phyloP scores from a whole-genome alignment of 805 yeast species.

The Candida corydali region DNA sequence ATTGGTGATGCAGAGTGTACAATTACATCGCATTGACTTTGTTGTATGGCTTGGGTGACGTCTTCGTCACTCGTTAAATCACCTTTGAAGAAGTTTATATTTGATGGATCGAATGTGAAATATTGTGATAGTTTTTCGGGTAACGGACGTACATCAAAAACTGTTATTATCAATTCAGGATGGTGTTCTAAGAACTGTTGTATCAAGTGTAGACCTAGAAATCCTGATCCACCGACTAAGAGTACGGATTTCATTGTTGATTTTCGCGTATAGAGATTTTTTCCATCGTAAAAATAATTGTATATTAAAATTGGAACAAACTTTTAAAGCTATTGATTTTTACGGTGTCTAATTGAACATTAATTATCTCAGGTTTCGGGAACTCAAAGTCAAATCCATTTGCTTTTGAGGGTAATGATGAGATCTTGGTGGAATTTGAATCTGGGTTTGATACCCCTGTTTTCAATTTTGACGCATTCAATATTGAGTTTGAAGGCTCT shows the following conservation, averaged over 20 bases:
- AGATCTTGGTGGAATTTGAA: too few species aligned
- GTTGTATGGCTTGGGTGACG: constrained; percentile 57
- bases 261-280: constrained; percentile 1
- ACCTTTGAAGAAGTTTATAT: constrained; percentile 67
- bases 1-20: constrained; percentile 97
- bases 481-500: too few species aligned
- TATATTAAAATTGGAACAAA: constrained; percentile 21
- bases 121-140: constrained; percentile 68
- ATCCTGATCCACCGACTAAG: constrained; percentile 94
- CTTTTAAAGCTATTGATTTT: constrained; percentile 24
- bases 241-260: constrained; percentile 52
- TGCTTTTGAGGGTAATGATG: too few species aligned
- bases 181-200: constrained; percentile 70
- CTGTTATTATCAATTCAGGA: constrained; percentile 72
- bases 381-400: constrained; percentile 15
- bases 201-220: constrained; percentile 85
- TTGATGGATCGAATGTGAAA: constrained; percentile 65
- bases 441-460: too few species aligned
- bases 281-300: constrained; percentile 2
- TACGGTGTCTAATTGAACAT: constrained; percentile 18
- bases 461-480: too few species aligned
- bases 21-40: constrained; percentile 63
- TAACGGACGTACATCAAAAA: constrained; percentile 86
- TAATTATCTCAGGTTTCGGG: constrained; percentile 19
- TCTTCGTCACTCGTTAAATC: constrained; percentile 77